phyloP scores from a whole-genome alignment of 345 rosid genomes.

The Abelmoschus esculentus region DNA sequence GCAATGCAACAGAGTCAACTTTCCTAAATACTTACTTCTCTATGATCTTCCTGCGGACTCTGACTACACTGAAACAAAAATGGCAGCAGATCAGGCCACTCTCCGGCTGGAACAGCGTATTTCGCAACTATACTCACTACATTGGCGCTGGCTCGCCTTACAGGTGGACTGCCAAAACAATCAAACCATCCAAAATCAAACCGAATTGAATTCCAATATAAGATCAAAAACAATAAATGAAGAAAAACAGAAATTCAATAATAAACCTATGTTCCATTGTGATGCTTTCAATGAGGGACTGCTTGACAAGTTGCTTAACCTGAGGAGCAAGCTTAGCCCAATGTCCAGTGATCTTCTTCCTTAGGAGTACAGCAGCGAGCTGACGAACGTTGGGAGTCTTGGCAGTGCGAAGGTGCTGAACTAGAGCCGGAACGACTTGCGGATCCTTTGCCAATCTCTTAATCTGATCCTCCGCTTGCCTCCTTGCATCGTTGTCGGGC shows the following conservation, averaged over 20 bases:
- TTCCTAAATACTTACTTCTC: conserved; percentile 54
- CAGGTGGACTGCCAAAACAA: conserved; percentile 58
- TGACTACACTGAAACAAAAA: conserved; percentile 93
- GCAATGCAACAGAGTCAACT: neutral
- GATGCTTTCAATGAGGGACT: conserved; percentile 86
- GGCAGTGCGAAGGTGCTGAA: conserved; percentile 97
- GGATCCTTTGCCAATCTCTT: conserved; percentile 94
- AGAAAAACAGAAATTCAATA: neutral
- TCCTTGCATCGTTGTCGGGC: conserved; percentile 98
- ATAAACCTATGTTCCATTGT: conserved; percentile 81
- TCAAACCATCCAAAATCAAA: neutral
- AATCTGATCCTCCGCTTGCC: conserved; percentile 98
- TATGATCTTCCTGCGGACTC: conserved; percentile 91
- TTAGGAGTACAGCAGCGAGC: conserved; percentile 97
- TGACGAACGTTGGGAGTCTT: conserved; percentile 98
- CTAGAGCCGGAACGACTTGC: conserved; percentile 91
- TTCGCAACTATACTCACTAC: conserved; percentile 92
- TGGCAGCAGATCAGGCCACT: conserved; percentile 90
- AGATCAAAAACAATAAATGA: neutral
- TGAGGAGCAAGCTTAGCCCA: conserved; percentile 95
- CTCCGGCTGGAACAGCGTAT: conserved; percentile 92
- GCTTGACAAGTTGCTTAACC: conserved; percentile 71
- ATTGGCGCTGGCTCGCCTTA: conserved; percentile 96
- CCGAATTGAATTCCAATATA: neutral
- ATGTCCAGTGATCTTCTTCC: conserved; percentile 97